Evolutionary conservation across 495 filamentous ascomycete genomes (phyloP).

Genomic region (Podospora tetraspora): DNA sequence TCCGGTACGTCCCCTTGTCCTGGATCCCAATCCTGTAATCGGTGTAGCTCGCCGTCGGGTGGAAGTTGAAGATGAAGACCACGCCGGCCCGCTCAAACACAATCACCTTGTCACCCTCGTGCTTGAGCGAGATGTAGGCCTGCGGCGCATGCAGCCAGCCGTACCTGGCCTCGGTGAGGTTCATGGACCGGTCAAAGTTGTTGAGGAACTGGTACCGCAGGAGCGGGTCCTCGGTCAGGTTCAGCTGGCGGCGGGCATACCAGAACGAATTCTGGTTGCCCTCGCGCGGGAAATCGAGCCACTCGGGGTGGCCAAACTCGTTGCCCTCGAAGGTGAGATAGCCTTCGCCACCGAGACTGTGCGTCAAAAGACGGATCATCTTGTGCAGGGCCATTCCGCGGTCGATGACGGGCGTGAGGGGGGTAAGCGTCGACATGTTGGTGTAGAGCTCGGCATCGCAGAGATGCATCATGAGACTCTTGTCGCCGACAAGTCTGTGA

Average conservation of each 20-base stretch:
- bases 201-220: slow-evolving; percentile 90
- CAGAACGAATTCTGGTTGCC: slow-evolving; percentile 95
- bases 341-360: slow-evolving; percentile 90
- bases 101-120: slow-evolving; percentile 90
- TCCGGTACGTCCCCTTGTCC: slow-evolving; percentile 73
- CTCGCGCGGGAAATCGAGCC: slow-evolving; percentile 95
- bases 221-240: slow-evolving; percentile 78
- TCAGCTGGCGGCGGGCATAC: slow-evolving; percentile 93
- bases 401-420: slow-evolving; percentile 83
- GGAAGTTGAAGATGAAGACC: slow-evolving; percentile 95
- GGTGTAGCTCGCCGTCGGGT: slow-evolving; percentile 77
- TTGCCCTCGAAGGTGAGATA: slow-evolving; percentile 99
- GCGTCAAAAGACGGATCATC: slow-evolving; percentile 91
- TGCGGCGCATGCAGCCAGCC: slow-evolving; percentile 86
- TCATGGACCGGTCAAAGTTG: slow-evolving; percentile 91
- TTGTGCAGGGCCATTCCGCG: slow-evolving; percentile 92
- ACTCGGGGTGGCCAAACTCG: slow-evolving; percentile 98
- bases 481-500: slow-evolving; percentile 87
- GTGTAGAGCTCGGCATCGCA: slow-evolving; percentile 97
- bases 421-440: slow-evolving; percentile 83
- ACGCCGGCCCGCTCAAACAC: slow-evolving; percentile 91
- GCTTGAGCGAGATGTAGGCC: slow-evolving; percentile 89
- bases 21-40: slow-evolving; percentile 93
- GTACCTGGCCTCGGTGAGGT: slow-evolving; percentile 77
- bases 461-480: slow-evolving; percentile 94